Percentiles rank a stretch among this genome's conserved stretches.
Conservation (phyloP, 1,139 yeast species). For the Saccharomyces hybrid region DNA sequence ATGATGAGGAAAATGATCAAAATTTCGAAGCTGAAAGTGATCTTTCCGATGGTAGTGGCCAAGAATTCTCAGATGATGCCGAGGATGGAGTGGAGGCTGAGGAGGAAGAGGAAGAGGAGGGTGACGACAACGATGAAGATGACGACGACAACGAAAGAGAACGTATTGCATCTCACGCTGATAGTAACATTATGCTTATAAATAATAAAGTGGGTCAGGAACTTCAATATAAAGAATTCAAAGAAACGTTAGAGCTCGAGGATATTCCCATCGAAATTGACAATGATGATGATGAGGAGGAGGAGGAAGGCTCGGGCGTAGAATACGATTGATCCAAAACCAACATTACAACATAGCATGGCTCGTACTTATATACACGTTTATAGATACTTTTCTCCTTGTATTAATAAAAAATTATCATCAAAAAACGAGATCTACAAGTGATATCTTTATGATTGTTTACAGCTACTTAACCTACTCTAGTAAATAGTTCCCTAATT, state of each 20-base stretch:
- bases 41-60: slow-evolving; percentile 33
- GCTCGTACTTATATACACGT: background rate
- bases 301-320: slow-evolving; percentile 40
- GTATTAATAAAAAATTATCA: too few species aligned
- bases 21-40: slow-evolving; percentile 34
- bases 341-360: background rate
- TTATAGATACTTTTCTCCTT: background rate
- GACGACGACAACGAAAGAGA: too few species aligned
- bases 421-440: too few species aligned
- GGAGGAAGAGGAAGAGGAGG: slow-evolving; percentile 21
- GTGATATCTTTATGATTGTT: too few species aligned
- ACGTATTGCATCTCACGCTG: too few species aligned
- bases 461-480: slow-evolving; percentile 31
- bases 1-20: slow-evolving; percentile 33
- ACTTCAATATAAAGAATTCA: slow-evolving; percentile 5
- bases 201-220: background rate
- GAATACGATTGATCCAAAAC: slow-evolving; percentile 27
- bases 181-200: background rate
- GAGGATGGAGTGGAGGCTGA: slow-evolving; percentile 25
- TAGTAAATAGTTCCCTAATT: slow-evolving; percentile 68
- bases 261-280: slow-evolving; percentile 25
- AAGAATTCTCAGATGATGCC: slow-evolving; percentile 32
- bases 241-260: slow-evolving; percentile 21
- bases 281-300: slow-evolving; percentile 34
- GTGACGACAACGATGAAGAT: too few species aligned